Percentiles rank a stretch among this genome's conserved stretches.
Conservation (phyloP, 2,329 filamentous ascomycete species). For the Fusarium agapanthi region DNA sequence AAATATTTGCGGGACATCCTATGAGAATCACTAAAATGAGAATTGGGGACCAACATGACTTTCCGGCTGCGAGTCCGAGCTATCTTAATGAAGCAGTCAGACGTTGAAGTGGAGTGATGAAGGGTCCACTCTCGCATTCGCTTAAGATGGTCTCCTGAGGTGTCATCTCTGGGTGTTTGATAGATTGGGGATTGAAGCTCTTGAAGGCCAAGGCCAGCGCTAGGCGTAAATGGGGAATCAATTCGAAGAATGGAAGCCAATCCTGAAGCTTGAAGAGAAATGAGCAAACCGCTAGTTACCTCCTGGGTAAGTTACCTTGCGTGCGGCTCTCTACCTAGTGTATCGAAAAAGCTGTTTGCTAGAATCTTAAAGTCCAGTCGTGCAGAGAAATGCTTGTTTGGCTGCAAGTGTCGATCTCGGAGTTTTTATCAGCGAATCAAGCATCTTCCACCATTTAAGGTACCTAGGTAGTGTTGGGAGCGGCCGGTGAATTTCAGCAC, state of each 20-base stretch:
- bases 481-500: background rate
- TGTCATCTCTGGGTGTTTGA: background rate
- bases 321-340: background rate
- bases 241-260: conserved; percentile 3
- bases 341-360: background rate
- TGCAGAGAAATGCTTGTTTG: background rate
- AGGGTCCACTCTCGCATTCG: conserved; percentile 29
- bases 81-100: background rate
- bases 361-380: background rate
- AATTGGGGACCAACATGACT: background rate
- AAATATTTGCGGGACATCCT: background rate
- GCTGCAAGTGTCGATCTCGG: background rate
- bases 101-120: conserved; percentile 15
- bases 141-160: background rate
- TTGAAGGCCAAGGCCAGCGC: background rate
- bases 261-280: background rate
- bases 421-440: background rate
- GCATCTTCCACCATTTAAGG: background rate
- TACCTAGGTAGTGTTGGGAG: background rate
- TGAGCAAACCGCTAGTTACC: background rate
- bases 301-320: background rate
- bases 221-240: conserved; percentile 12
- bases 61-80: background rate
- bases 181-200: background rate
- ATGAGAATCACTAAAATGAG: background rate